Conservation (phyloP, 2,329 filamentous ascomycete species). For the Botrytis fabae region DNA sequence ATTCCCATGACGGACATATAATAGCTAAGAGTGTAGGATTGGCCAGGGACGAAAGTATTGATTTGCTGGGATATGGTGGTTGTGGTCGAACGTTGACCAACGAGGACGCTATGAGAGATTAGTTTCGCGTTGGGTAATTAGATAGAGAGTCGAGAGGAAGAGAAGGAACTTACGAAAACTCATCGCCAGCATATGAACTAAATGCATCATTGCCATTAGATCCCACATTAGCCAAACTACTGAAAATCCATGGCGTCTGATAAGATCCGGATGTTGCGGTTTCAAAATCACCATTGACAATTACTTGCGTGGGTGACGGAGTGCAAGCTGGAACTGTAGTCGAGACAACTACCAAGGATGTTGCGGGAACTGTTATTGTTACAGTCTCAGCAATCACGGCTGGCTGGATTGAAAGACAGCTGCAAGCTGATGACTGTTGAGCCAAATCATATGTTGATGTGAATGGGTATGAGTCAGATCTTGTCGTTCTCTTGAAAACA, state of each 20-base stretch:
- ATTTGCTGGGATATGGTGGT: neutral
- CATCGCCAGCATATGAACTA: neutral
- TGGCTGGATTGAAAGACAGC: neutral
- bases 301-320: neutral
- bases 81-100: neutral
- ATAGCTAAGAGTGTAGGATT: conserved; percentile 1
- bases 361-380: neutral
- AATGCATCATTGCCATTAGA: conserved; percentile 1
- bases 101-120: neutral
- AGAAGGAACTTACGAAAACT: neutral
- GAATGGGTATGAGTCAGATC: neutral
- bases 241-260: neutral
- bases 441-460: conserved; percentile 1
- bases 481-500: neutral
- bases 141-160: neutral
- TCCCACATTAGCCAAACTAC: neutral
- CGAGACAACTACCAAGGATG: neutral
- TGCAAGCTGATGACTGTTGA: conserved; percentile 14
- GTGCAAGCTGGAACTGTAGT: conserved; percentile 1
- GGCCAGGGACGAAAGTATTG: neutral
- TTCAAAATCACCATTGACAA: conserved; percentile 5
- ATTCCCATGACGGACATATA: neutral
- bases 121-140: neutral
- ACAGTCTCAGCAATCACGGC: conserved; percentile 1
- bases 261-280: neutral